Conservation (phyloP, 805 yeast species). For the Isabelozyma gotoi region DNA sequence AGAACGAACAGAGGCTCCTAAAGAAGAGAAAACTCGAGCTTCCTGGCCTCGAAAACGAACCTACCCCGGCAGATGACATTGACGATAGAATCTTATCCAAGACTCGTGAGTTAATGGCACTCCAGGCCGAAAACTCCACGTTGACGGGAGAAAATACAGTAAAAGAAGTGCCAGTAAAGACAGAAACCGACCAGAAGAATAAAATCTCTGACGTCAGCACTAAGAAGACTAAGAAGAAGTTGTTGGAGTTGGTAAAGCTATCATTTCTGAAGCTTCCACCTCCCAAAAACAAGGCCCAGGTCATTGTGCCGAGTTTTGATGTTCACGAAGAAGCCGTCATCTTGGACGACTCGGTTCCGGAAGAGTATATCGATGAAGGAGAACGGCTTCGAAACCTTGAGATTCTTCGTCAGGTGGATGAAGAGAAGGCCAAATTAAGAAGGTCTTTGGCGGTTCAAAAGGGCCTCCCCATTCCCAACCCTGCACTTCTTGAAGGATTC, state of each 20-base stretch:
- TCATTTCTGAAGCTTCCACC: slow-evolving; percentile 30
- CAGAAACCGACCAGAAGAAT: neutral
- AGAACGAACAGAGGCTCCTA: slow-evolving; percentile 17
- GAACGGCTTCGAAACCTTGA: slow-evolving; percentile 22
- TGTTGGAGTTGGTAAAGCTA: slow-evolving; percentile 6
- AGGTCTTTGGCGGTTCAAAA: slow-evolving; percentile 49
- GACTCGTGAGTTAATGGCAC: slow-evolving; percentile 29
- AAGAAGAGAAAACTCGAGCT: slow-evolving; percentile 27
- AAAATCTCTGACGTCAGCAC: neutral
- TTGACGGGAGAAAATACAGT: slow-evolving; percentile 22
- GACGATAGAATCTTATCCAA: slow-evolving; percentile 35
- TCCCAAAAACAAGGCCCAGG: slow-evolving; percentile 37
- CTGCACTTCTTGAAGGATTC: slow-evolving; percentile 5
- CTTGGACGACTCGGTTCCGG: slow-evolving; percentile 21
- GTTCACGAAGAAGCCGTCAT: slow-evolving; percentile 16
- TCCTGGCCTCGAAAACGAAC: slow-evolving; percentile 20
- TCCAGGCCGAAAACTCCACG: slow-evolving; percentile 32
- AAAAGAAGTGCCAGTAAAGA: neutral
- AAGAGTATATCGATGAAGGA: slow-evolving; percentile 16
- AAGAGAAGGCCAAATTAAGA: slow-evolving; percentile 30
- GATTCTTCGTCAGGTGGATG: slow-evolving; percentile 21
- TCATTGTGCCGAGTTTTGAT: slow-evolving; percentile 32
- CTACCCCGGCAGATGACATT: slow-evolving; percentile 10
- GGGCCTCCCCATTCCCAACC: slow-evolving; percentile 44
- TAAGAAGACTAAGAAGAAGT: neutral